Percentiles rank a stretch among this genome's conserved stretches.
phyloP scores from a whole-genome alignment of 371 early-diverging fungal genomes.

The Smittium culicis region DNA sequence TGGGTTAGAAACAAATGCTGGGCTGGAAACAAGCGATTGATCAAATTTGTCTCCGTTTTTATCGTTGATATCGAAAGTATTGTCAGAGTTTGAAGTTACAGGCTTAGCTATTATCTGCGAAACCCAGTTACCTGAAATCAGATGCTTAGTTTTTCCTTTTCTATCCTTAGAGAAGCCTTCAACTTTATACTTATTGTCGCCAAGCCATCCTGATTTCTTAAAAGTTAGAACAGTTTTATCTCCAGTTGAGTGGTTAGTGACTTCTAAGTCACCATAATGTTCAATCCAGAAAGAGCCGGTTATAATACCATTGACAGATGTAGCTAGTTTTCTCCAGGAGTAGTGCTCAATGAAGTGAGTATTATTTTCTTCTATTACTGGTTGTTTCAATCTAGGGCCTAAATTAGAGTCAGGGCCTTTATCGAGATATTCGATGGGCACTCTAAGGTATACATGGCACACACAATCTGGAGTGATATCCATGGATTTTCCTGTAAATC shows the following conservation, averaged over 20 bases:
- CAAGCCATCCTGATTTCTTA: constrained; percentile 49
- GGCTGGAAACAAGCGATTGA: constrained; percentile 4
- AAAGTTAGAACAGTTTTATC: constrained; percentile 54
- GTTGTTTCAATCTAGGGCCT: constrained; percentile 26
- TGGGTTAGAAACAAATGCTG: constrained; percentile 13
- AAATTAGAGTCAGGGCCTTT: constrained; percentile 31
- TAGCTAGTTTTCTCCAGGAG: constrained; percentile 67
- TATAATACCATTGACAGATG: constrained; percentile 66
- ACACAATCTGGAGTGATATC: constrained; percentile 61
- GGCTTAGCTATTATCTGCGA: constrained; percentile 44
- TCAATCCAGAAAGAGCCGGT: constrained; percentile 68
- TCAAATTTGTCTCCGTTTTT: constrained; percentile 13
- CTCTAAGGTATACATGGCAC: constrained; percentile 56
- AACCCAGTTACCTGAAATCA: constrained; percentile 58
- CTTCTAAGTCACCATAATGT: constrained; percentile 62
- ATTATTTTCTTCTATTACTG: constrained; percentile 22
- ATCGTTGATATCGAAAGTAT: constrained; percentile 14
- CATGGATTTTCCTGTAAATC: constrained; percentile 68
- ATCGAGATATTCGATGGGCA: constrained; percentile 32
- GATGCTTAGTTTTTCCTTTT: constrained; percentile 39
- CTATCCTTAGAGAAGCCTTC: constrained; percentile 44
- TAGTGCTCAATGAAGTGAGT: constrained; percentile 50
- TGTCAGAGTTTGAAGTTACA: constrained; percentile 31
- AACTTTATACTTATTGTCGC: constrained; percentile 46
- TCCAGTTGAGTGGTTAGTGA: constrained; percentile 58